phyloP scores from a whole-genome alignment of 2,329 filamentous ascomycete species.

The Colletotrichum sp. region DNA sequence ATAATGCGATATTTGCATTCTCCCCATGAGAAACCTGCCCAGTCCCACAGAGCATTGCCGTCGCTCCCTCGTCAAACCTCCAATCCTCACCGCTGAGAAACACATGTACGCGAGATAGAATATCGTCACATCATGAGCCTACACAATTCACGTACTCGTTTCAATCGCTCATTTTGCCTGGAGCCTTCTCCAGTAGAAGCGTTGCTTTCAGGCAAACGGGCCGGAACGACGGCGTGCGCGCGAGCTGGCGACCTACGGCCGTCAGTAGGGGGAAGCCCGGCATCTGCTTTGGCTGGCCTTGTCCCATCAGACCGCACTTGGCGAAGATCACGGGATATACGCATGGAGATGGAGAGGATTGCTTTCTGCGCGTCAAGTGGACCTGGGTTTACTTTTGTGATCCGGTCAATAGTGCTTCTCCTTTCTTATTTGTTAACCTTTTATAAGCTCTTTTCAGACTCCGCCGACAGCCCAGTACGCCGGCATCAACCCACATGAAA shows the following conservation, averaged over 20 bases:
- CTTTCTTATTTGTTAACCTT: fast-evolving
- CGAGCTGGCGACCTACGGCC: too few species aligned
- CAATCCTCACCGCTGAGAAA: neutral
- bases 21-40: neutral
- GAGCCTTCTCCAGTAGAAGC: fast-evolving
- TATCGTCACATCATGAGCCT: neutral
- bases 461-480: neutral
- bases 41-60: fast-evolving
- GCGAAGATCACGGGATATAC: too few species aligned
- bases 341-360: too few species aligned
- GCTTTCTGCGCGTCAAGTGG: too few species aligned
- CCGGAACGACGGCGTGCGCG: neutral
- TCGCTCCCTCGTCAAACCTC: neutral
- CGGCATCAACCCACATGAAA: neutral
- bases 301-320: neutral
- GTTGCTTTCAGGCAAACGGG: fast-evolving
- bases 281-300: neutral
- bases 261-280: neutral
- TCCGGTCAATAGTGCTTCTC: neutral
- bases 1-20: fast-evolving
- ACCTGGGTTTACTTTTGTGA: neutral
- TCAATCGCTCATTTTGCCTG: neutral
- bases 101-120: neutral
- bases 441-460: fast-evolving
- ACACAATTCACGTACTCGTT: fast-evolving